Base-by-base conservation (phyloP, 2,329 filamentous ascomycete species). In the Hypomyces perniciosus region DNA sequence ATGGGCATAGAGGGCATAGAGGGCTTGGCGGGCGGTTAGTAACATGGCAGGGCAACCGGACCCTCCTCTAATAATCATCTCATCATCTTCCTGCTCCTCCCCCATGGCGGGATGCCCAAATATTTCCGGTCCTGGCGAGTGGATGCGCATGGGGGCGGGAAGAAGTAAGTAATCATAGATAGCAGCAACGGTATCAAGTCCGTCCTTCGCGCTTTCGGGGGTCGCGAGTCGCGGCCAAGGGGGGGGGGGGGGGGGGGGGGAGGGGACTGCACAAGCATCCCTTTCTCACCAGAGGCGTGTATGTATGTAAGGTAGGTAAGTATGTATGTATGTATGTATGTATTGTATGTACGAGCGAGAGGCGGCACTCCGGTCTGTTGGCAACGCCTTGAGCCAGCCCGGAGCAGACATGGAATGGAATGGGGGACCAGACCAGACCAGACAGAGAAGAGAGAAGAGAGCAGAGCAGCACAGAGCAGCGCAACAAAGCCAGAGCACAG, bases 181-280 rank as follows among this genome's bases (percentile, higher is more conserved):
- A 42, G 27, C 39, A 42, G 39, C 39, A 42, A n/a, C 12, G 35
- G 35, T 38, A 20, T 20, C 35, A 38, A 38, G 35, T 38, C 35
- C 35, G 12, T 20, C 20, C 20, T 20, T 20, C 20, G 20, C 20
- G 20, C 20, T 20, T 20, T 20, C 20, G 20, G 20, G 20, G 20
- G 20, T 20, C 20, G 20, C 20, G 20, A 20, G 20, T 20, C 20
- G 20, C 20, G 20, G 20, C 20, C 20, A 20, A 3, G 20, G 20
- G 20, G 20, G 20, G 20, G 20, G 3, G 20, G 35, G 35, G n/a
- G n/a, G n/a, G 20, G 20, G 20, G 20, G 20, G 20, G 20, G 20
- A 20, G 20, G 35, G 35, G n/a, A 38, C n/a, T 31, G 41, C 50
- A 9, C 34, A 44, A 44, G 50, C 50, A 44, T 48, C 50, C 50